phyloP scores from a whole-genome alignment of 1,284 basidiomycete species.

The Ceratorhiza oryzae-sativae region DNA sequence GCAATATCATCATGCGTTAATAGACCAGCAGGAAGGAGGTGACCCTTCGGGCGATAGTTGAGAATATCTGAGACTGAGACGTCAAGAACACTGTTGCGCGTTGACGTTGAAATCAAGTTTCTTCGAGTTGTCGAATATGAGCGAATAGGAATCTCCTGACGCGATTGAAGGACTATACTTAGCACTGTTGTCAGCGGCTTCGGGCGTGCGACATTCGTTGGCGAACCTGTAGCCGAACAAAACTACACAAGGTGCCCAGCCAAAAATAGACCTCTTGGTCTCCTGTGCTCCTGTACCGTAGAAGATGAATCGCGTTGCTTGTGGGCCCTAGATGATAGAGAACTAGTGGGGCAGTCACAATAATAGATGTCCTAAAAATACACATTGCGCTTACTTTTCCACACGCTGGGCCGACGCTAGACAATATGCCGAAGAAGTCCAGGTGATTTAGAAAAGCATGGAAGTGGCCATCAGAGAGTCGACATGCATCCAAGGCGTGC shows the following conservation, averaged over 20 bases:
- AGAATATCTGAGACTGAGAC: neutral
- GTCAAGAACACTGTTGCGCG: neutral
- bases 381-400: neutral
- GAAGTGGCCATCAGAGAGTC: too few relatives aligned
- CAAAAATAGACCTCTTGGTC: slow-evolving; percentile 5
- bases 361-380: neutral
- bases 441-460: too few relatives aligned
- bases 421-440: too few relatives aligned
- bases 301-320: neutral
- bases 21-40: neutral
- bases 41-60: neutral
- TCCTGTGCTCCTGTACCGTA: neutral
- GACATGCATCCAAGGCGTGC: too few relatives aligned
- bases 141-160: neutral
- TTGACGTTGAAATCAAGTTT: neutral
- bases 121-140: neutral
- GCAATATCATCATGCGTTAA: neutral
- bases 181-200: neutral
- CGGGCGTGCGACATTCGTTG: neutral
- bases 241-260: neutral
- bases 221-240: neutral
- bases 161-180: neutral
- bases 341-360: neutral
- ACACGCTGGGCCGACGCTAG: too few relatives aligned
- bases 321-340: neutral